Evolutionary conservation across 345 rosid species (phyloP).

Genomic region (Brassica napus): Da-Ae NC_063445.1:57188501-57189000

Average conservation of each 20-base stretch:
- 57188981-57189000: conserved; percentile 26
- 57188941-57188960: conserved; percentile 36
- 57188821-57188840: conserved; percentile 32
- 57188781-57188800: conserved; percentile 20
- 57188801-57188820: conserved; percentile 39
- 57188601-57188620: conserved; percentile 7
- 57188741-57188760: conserved; percentile 21
- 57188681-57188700: conserved; percentile 6
- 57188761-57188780: conserved; percentile 9
- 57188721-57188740: conserved; percentile 24
- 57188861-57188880: conserved; percentile 52
- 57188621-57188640: background rate
- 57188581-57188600: conserved; percentile 39
- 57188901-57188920: conserved; percentile 76
- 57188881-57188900: conserved; percentile 83
- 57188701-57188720: conserved; percentile 21
- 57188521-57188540: conserved; percentile 16
- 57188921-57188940: conserved; percentile 65
- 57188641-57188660: background rate
- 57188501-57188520: conserved; percentile 5
- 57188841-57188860: conserved; percentile 26
- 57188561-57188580: conserved; percentile 33
- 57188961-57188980: conserved; percentile 10
- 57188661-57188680: conserved; percentile 26
- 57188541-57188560: conserved; percentile 21